These are phyloP conservation scores for Clarireedia hainanense DNA, from an alignment of 2,329 filamentous ascomycete genomes.

Conservation along the genomic window DNA sequence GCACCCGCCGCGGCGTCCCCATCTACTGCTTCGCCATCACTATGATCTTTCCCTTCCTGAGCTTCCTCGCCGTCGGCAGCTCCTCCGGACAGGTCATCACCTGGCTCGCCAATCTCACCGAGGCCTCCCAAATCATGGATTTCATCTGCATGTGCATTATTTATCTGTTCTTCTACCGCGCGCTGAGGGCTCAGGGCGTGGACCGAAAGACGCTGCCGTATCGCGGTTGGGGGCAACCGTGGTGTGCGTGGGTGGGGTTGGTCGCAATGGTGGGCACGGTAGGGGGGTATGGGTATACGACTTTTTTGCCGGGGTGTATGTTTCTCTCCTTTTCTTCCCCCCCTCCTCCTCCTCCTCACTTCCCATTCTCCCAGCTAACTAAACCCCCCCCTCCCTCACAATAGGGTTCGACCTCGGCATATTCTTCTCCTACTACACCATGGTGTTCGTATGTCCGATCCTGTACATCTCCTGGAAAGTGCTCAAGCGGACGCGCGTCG, in stretches of 20 bases:
- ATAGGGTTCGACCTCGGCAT: slow-evolving; percentile 53
- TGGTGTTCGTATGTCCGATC: slow-evolving; percentile 51
- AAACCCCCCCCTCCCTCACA: background rate
- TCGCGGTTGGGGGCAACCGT: slow-evolving; percentile 52
- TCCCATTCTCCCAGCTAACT: background rate
- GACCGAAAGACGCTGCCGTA: slow-evolving; percentile 59
- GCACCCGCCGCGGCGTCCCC: slow-evolving; percentile 50
- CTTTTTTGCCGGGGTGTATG: slow-evolving; percentile 53
- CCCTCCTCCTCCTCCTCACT: background rate
- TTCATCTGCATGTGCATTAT: slow-evolving; percentile 61
- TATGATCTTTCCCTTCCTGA: slow-evolving; percentile 61
- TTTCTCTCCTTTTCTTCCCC: background rate
- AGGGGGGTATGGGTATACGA: slow-evolving; percentile 64
- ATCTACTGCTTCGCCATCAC: slow-evolving; percentile 56
- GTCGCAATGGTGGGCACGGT: slow-evolving; percentile 58
- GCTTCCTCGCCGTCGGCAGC: slow-evolving; percentile 59
- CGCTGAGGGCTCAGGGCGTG: slow-evolving; percentile 59
- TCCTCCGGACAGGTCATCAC: slow-evolving; percentile 33
- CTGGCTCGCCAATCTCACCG: slow-evolving; percentile 46
- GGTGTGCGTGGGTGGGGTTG: slow-evolving; percentile 52
- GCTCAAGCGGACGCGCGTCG: slow-evolving; percentile 48
- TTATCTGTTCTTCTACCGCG: slow-evolving; percentile 64
- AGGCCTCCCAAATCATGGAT: slow-evolving; percentile 67
- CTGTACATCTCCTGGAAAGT: slow-evolving; percentile 65
- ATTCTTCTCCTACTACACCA: slow-evolving; percentile 66